Base-by-base conservation (phyloP, 1,139 yeast species). In the Geotrichum carabidarum region DNA sequence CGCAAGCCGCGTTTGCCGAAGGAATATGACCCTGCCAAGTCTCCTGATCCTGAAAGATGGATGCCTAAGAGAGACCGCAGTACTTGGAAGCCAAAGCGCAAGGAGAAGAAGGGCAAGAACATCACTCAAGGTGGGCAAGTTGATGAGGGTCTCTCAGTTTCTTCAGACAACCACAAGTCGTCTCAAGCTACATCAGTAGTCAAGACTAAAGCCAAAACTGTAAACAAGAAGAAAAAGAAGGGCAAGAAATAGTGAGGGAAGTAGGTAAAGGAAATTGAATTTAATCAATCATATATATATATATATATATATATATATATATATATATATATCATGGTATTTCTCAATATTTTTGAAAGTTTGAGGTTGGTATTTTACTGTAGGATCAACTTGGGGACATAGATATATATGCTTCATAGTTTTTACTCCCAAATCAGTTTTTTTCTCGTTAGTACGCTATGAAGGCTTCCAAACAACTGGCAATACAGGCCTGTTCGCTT, bases 51-150 rank as follows among this genome's bases (percentile, higher is more conserved):
- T 8, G 97, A 91, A 69, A 82, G 97, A 72, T 91, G 98, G 98
- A 72, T 90, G 53, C 95, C 97, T 34, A 66, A 86, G 78, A 84
- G 83, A 65, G 93, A 90, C 67, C 80, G 98, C 69, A 80, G 90
- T 6, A 82, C 84, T 62, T 90, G 86, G 73, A 87, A 82, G 69
- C 89, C 95, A 17, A 84, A 86, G 64, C 74, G 74, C 66, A 70
- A 71, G 60, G 73, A 69, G 45, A 70, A 70, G 61, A 73, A 68
- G 44, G 74, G 73, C 67, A 83, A 79, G 70, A 69, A 65, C 47
- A 77, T 60, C 15, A 79, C 86, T 0, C 90, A 86, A 65, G 94
- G 95, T 57, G 94, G 94, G 50, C 77, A 78, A 0, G 76, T 81
- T 56, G 91, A 82, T 62, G 73, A 73, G 31, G 42, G 48, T 14